Evolutionary conservation across 495 filamentous ascomycete species (phyloP).

Genomic region (Neurospora terricola): DNA sequence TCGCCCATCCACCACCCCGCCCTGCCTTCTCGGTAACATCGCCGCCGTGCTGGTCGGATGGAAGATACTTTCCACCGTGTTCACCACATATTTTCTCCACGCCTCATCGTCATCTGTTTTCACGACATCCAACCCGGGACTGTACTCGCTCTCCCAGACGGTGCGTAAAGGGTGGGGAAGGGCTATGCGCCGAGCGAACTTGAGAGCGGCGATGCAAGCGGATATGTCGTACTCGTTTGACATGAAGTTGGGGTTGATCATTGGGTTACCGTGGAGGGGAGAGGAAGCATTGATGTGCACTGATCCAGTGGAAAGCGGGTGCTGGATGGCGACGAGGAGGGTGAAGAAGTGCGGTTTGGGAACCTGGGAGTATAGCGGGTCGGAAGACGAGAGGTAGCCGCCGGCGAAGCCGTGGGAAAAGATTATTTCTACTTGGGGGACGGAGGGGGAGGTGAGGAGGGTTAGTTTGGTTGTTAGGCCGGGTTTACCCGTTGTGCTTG

Average conservation of each 20-base stretch:
- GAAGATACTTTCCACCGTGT: conserved; percentile 11
- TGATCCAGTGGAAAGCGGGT: conserved; percentile 42
- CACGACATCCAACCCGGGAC: conserved; percentile 13
- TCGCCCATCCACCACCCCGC: conserved; percentile 40
- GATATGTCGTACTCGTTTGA: conserved; percentile 18
- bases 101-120: conserved; percentile 9
- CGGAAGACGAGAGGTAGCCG: background rate
- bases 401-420: conserved; percentile 16
- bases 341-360: conserved; percentile 17
- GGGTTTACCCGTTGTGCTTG: background rate
- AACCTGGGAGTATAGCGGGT: conserved; percentile 19
- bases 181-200: conserved; percentile 14
- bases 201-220: conserved; percentile 7
- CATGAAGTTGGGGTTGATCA: conserved; percentile 17
- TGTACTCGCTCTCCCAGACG: conserved; percentile 18
- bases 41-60: conserved; percentile 35
- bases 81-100: conserved; percentile 13
- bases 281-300: conserved; percentile 36
- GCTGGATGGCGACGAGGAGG: conserved; percentile 27
- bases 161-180: conserved; percentile 8
- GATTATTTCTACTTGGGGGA: conserved; percentile 23
- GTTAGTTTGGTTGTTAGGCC: conserved; percentile 6
- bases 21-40: conserved; percentile 33
- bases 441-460: conserved; percentile 7
- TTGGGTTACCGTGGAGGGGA: conserved; percentile 1